A percentile compares a stretch with the other conserved stretches of the same genome.
phyloP scores from a whole-genome alignment of 1,139 yeast genomes.

The Wickerhamomyces sp. region DNA sequence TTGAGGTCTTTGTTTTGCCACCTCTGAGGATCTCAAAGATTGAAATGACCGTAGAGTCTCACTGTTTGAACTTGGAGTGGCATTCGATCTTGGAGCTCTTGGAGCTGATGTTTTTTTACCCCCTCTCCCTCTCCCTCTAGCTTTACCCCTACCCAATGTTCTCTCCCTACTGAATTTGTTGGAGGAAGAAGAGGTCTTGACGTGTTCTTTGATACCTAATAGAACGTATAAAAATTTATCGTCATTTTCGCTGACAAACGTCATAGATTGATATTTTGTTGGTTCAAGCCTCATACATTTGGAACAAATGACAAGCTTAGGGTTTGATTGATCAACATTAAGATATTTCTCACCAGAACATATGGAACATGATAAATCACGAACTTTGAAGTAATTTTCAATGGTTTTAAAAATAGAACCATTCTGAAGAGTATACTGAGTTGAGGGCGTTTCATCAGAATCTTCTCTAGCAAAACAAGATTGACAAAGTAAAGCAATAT shows the following conservation, averaged over 20 bases:
- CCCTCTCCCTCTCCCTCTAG: conserved; percentile 7
- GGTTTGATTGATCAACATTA: conserved; percentile 31
- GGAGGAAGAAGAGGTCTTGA: conserved; percentile 11
- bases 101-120: conserved; percentile 4
- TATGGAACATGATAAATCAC: conserved; percentile 44
- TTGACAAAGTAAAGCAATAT: conserved; percentile 47
- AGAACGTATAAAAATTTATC: conserved; percentile 43
- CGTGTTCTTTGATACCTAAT: conserved; percentile 44
- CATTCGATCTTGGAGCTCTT: background rate
- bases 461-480: conserved; percentile 39
- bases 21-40: conserved; percentile 19
- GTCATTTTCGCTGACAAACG: conserved; percentile 41
- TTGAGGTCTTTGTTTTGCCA: conserved; percentile 16
- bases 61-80: conserved; percentile 22
- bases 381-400: conserved; percentile 41
- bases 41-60: conserved; percentile 29
- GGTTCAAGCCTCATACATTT: conserved; percentile 32
- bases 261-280: conserved; percentile 5
- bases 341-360: conserved; percentile 41
- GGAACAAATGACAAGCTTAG: conserved; percentile 34
- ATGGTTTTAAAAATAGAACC: conserved; percentile 50
- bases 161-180: conserved; percentile 26
- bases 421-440: conserved; percentile 47
- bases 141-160: conserved; percentile 24
- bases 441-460: conserved; percentile 36